Evolutionary conservation across 805 yeast species (phyloP), one percentile per base, ranked within the genome.

Genomic region (Saccharomyces kudriavzevii): DNA sequence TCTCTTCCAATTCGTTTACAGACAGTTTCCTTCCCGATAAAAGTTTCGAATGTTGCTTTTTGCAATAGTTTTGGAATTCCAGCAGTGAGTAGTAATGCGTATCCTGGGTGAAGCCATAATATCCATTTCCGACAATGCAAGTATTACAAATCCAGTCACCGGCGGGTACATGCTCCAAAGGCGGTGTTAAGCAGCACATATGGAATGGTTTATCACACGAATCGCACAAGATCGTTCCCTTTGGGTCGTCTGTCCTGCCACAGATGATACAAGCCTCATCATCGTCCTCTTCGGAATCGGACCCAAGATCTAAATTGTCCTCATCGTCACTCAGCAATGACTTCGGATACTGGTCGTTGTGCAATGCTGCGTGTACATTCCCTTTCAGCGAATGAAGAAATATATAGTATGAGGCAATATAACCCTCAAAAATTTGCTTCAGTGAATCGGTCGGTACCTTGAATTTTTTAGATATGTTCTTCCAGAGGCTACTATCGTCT

Each of bases 61-160:
- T 83, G 25, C 76, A 71, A 31, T 71, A 84, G 3, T 76, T 67
- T 57, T 79, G 76, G 66, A 90, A 91, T 53, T 85, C 83, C 0
- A 72, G 67, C 14, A 88, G 69, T 0, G 84, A 73, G 63, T 85
- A 84, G 46, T 73, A 71, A 20, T 73, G 65, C 1, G 83, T 78
- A 1, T 76, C 74, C 58, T 87, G 94, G 58, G 86, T 91, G 67
- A 92, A 91, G 0, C 96, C 96, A 63, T 89, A 91, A 58, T 83
- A 90, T 1, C 94, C 92, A 45, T 88, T 85, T 0, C 96, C 96
- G 13, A 86, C 75, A n/a, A 91, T 72, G 68, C 98, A 91, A 53
- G 78, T 79, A 49, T 85, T 85, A 67, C 98, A 91, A 63, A 77
- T 84, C 96, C 96, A 91, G 17, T 75, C 78, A 10, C 79, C 80